Percentiles rank a stretch among this genome's conserved stretches.
Conservation (phyloP, 2,329 filamentous ascomycete species). For the Penicillium sclerotiorum region DNA sequence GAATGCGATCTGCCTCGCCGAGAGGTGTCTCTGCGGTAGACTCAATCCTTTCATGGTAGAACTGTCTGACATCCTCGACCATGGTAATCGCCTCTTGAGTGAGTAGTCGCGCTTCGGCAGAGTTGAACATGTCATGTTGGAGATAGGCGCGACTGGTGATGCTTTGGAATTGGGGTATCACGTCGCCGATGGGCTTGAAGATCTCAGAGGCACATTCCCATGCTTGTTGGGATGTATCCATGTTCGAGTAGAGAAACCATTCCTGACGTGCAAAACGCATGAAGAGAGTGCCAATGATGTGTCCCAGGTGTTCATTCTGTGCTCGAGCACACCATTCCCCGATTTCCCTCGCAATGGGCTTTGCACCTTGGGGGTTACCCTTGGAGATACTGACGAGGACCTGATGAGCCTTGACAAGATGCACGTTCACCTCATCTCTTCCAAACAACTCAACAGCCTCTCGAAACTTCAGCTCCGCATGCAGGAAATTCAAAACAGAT, state of each 20-base stretch:
- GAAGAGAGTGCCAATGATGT: slow-evolving; percentile 20
- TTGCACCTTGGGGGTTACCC: slow-evolving; percentile 7
- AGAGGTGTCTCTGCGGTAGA: slow-evolving; percentile 7
- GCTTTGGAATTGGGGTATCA: slow-evolving; percentile 21
- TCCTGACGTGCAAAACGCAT: slow-evolving; percentile 22
- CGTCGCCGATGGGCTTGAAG: slow-evolving; percentile 11
- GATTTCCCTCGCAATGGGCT: slow-evolving; percentile 15
- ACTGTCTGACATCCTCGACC: slow-evolving; percentile 16
- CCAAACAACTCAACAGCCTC: slow-evolving; percentile 18
- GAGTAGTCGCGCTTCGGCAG: slow-evolving; percentile 9
- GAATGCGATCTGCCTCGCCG: slow-evolving; percentile 11
- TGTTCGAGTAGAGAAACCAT: slow-evolving; percentile 22
- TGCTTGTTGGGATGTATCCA: slow-evolving; percentile 19
- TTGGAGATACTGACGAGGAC: slow-evolving; percentile 23
- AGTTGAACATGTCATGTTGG: slow-evolving; percentile 22
- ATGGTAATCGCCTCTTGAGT: slow-evolving; percentile 18
- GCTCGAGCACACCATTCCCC: slow-evolving; percentile 20
- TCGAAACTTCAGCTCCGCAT: slow-evolving; percentile 9
- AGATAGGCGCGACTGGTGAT: slow-evolving; percentile 15
- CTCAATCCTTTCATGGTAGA: slow-evolving; percentile 10
- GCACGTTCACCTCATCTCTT: slow-evolving; percentile 20
- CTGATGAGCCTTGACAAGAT: slow-evolving; percentile 23
- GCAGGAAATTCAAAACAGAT: slow-evolving; percentile 2
- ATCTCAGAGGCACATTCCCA: slow-evolving; percentile 27
- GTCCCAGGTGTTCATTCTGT: slow-evolving; percentile 20